Conservation (phyloP, 2,329 filamentous ascomycete genomes). For the Hymenoscyphus fructigenus region DNA sequence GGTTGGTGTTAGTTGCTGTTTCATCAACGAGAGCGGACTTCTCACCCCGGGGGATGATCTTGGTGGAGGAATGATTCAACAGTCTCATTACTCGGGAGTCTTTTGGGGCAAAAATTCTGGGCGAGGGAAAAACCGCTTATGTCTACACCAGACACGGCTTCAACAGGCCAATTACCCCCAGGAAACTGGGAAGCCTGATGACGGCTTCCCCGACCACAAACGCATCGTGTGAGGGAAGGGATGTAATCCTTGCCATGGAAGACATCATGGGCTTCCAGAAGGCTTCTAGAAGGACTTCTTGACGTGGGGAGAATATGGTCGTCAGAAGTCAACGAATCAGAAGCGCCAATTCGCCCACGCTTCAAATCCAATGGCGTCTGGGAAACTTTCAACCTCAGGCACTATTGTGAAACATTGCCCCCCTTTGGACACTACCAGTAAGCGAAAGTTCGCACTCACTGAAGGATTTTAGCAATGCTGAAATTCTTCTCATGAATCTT, state of each 20-base stretch:
- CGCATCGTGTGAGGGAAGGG: background rate
- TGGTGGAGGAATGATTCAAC: background rate
- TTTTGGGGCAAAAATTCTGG: background rate
- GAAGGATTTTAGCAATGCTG: background rate
- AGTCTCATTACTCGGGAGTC: background rate
- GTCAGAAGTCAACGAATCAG: background rate
- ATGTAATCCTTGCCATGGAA: slow-evolving; percentile 3
- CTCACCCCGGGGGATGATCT: background rate
- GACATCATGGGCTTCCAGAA: background rate
- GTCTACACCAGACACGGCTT: too few species aligned
- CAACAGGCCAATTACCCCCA: background rate
- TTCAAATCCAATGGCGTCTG: background rate
- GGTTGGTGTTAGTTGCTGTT: background rate
- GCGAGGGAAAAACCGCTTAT: background rate
- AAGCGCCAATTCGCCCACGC: background rate
- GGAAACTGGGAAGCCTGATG: background rate
- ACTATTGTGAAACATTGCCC: background rate
- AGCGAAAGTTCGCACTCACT: background rate
- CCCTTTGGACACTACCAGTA: background rate
- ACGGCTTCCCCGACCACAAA: background rate
- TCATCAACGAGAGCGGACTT: background rate
- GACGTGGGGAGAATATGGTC: slow-evolving; percentile 4
- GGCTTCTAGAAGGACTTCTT: slow-evolving; percentile 7
- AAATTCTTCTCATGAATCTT: background rate
- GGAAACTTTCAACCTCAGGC: background rate